Percentiles rank a stretch among this genome's conserved stretches.
Evolutionary conservation across 257 asterid species (phyloP).

Genomic region (Penstemon barbatus): DNA sequence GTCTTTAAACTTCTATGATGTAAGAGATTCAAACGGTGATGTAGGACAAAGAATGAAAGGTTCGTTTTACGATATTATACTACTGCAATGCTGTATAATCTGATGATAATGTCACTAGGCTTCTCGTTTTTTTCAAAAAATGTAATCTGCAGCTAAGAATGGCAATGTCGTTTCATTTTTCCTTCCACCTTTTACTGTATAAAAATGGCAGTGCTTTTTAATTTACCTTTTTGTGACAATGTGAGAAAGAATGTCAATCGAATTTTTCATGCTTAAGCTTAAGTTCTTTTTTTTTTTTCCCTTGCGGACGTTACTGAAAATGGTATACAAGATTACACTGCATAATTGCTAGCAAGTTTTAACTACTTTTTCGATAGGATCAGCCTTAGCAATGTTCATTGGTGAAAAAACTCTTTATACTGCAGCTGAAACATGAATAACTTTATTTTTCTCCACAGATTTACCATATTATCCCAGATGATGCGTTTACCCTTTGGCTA

Average conservation of each 20-base stretch:
- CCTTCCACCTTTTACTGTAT: slow-evolving; percentile 8
- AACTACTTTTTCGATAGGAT: neutral
- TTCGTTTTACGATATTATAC: slow-evolving; percentile 27
- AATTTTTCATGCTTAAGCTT: slow-evolving; percentile 12
- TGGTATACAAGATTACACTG: neutral
- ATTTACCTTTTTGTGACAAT: neutral
- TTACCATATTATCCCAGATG: neutral
- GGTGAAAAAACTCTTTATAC: neutral
- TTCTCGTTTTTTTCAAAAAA: slow-evolving; percentile 3
- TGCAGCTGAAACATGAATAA: slow-evolving; percentile 8
- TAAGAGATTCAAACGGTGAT: slow-evolving; percentile 32
- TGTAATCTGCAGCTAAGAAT: neutral
- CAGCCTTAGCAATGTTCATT: neutral
- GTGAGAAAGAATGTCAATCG: neutral
- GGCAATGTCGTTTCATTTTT: neutral
- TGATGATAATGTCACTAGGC: neutral
- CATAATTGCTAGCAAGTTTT: neutral
- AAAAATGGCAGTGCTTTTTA: neutral
- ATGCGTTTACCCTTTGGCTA: neutral
- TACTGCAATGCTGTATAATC: slow-evolving; percentile 27
- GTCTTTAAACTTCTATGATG: slow-evolving; percentile 28
- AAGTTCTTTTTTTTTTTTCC: neutral
- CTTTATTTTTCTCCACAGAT: slow-evolving; percentile 6
- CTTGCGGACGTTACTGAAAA: neutral
- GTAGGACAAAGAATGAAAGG: slow-evolving; percentile 50